Percentiles rank a stretch among this genome's conserved stretches.
Conservation (phyloP, 1,284 basidiomycete species). For the Omphalotus olearius region DNA sequence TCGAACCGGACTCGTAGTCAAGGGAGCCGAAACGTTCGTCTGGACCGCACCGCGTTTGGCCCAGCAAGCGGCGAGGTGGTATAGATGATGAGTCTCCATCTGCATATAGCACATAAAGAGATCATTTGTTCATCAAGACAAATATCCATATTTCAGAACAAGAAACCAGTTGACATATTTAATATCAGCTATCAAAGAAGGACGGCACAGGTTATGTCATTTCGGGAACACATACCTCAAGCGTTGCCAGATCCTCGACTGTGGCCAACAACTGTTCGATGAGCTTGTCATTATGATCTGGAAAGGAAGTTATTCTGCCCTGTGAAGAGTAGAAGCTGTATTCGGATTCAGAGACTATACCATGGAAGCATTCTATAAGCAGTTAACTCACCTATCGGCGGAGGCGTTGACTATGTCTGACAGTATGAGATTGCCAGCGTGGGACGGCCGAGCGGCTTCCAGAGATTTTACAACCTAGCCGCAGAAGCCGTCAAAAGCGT, state of each 20-base stretch:
- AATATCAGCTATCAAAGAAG: too few relatives aligned
- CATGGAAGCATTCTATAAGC: slow-evolving; percentile 11
- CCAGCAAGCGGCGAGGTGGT: slow-evolving; percentile 70
- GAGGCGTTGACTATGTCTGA: slow-evolving; percentile 62
- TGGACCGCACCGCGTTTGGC: slow-evolving; percentile 20
- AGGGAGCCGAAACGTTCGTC: slow-evolving; percentile 28
- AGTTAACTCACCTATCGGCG: slow-evolving; percentile 58
- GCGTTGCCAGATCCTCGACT: slow-evolving; percentile 51
- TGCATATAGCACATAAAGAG: slow-evolving; percentile 23
- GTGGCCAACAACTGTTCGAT: slow-evolving; percentile 51
- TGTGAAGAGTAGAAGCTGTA: slow-evolving; percentile 82
- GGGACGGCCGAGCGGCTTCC: slow-evolving; percentile 37
- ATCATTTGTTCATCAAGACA: slow-evolving; percentile 6
- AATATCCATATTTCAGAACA: too few relatives aligned
- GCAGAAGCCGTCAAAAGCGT: neutral
- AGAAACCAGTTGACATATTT: too few relatives aligned
- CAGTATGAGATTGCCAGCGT: slow-evolving; percentile 35
- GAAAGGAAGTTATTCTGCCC: slow-evolving; percentile 76
- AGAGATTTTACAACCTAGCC: slow-evolving; percentile 46
- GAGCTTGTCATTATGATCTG: slow-evolving; percentile 67
- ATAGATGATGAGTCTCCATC: slow-evolving; percentile 83
- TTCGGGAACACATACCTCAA: slow-evolving; percentile 49
- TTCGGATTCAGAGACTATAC: slow-evolving; percentile 3
- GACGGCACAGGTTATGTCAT: slow-evolving; percentile 4
- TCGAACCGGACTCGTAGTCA: slow-evolving; percentile 40